These are phyloP conservation scores for Raphanus sativus DNA, from an alignment of 345 rosid species.

Conservation along the genomic window DNA sequence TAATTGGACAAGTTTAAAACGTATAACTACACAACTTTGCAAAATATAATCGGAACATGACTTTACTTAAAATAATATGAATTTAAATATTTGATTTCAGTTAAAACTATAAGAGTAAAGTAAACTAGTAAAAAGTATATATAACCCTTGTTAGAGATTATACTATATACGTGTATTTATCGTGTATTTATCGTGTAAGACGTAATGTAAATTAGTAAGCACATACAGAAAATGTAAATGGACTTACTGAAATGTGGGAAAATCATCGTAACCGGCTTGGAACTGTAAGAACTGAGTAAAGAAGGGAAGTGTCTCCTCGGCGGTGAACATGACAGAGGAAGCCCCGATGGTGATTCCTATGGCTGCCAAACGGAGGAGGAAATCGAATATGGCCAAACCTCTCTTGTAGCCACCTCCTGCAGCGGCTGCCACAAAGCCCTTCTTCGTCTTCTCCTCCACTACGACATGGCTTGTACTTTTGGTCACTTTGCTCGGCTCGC, in stretches of 20 bases:
- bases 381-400: constrained; percentile 69
- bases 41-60: not conserved
- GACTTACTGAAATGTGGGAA: constrained; percentile 63
- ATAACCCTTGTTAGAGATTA: not conserved
- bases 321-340: constrained; percentile 63
- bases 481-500: constrained; percentile 36
- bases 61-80: not conserved
- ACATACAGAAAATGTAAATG: constrained; percentile 4
- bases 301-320: constrained; percentile 76
- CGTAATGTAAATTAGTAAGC: not conserved
- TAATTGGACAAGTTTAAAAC: not conserved
- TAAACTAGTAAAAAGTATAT: not conserved
- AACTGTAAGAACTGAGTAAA: constrained; percentile 91
- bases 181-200: not conserved
- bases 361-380: constrained; percentile 67
- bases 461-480: constrained; percentile 30
- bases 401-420: constrained; percentile 44
- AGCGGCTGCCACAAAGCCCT: not conserved
- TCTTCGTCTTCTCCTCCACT: constrained; percentile 25
- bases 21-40: not conserved
- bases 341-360: constrained; percentile 51
- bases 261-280: constrained; percentile 75
- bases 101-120: not conserved
- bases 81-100: not conserved
- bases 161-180: not conserved